Evolutionary conservation across 768 basidiomycete genomes (phyloP), one percentile per base, ranked within the genome.

Genomic region (Termitomyces sp.): DNA sequence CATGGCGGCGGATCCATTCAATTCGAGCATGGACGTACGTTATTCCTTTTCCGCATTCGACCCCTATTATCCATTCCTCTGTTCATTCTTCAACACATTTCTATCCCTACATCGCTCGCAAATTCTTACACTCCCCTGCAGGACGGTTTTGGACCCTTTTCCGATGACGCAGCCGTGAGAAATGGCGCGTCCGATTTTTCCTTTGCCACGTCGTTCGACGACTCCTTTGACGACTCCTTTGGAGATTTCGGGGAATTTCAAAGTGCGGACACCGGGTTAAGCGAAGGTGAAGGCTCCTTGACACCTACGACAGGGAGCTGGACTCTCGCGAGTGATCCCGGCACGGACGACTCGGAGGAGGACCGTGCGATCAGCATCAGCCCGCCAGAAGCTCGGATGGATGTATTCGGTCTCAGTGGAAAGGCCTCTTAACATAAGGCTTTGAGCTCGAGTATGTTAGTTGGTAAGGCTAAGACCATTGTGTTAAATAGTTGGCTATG

Each of bases 161-260:
- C 89, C 1, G 88, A 90, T 65, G 66, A 83, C 2, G 76, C 83
- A 1, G 77, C 79, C 1, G 47, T 47, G 27, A 5, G 47, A 14
- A 54, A 53, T n/a, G 46, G 49, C 23, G 64, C 75, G 0, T 70
- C 72, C 40, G 71, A 80, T 0, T 89, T 90, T 69, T 81, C 78
- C 2, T 82, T 82, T 60, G 72, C 76, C 4, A 79, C 80, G 46
- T 80, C 87, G 9, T 91, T 90, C 30, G 86, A 86, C 50, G 59
- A 60, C 27, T 76, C 75, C 53, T 91, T 92, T 63, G 88, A 89
- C 21, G 83, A 86, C 54, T 55, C 54, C 2, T 91, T 91, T 64
- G 88, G 88, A 16, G 90, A 91, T 60, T 91, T 92, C 64, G 88
- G 89, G 4, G 89, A 89, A 53, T 89, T 90, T 64, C 89, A 89